Conservation (phyloP, 768 basidiomycete genomes). For the Serendipita sp. region DNA sequence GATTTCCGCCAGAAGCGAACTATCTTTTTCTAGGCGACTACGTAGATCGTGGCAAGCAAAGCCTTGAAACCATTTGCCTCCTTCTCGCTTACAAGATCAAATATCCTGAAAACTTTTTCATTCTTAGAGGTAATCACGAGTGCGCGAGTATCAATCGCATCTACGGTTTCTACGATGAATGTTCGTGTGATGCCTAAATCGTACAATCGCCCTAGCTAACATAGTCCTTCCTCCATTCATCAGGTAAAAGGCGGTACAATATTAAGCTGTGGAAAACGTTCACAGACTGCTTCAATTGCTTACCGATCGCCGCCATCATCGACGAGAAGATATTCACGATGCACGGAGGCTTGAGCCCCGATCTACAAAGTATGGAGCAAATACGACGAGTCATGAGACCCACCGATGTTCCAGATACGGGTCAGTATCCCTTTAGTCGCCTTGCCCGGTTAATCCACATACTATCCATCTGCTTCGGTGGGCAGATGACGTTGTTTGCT, state of each 20-base stretch:
- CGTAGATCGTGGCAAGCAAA: conserved; percentile 98
- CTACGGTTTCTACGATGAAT: conserved; percentile 99
- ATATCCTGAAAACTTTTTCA: conserved; percentile 99
- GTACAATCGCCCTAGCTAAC: not conserved
- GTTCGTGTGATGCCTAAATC: conserved; percentile 32
- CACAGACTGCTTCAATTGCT: conserved; percentile 99
- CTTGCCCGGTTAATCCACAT: no score
- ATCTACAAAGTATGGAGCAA: conserved; percentile 98
- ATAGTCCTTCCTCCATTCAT: not conserved
- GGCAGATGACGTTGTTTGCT: not conserved
- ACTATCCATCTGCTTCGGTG: conserved; percentile 6
- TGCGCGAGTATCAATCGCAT: conserved; percentile 99
- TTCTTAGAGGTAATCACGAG: conserved; percentile 96
- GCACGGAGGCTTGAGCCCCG: conserved; percentile 95
- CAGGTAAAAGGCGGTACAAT: conserved; percentile 99
- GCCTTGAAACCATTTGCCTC: conserved; percentile 97
- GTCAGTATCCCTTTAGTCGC: conserved; percentile 27
- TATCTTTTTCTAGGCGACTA: conserved; percentile 99
- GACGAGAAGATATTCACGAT: conserved; percentile 99
- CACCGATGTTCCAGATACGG: conserved; percentile 97
- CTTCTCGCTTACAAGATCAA: conserved; percentile 99
- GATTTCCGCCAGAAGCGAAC: conserved; percentile 99
- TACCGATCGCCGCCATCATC: conserved; percentile 98
- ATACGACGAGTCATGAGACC: conserved; percentile 98
- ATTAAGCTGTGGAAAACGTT: conserved; percentile 99